Percentiles rank a stretch among this genome's conserved stretches.
Evolutionary conservation across 164 flowering plant species (phyloP).

Genomic region (Liriodendron chinense): DNA sequence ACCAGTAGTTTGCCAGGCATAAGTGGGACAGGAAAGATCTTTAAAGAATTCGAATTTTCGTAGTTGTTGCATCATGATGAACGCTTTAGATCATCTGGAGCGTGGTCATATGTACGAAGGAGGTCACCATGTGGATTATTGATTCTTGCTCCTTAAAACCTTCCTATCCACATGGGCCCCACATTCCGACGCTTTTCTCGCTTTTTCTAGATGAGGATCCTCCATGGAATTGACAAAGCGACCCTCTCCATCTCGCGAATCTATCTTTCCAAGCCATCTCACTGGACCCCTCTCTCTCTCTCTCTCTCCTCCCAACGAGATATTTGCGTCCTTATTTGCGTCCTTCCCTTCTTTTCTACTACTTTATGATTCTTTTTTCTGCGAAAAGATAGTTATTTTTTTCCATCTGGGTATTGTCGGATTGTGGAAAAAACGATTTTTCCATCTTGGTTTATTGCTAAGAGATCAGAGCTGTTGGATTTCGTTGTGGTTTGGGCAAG

Average conservation of each 20-base stretch:
- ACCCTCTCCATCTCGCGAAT: not conserved
- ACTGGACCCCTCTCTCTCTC: not conserved
- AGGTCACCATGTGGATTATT: not conserved
- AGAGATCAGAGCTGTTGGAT: not conserved
- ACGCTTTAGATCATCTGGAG: too few relatives aligned
- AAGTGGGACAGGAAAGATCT: too few relatives aligned
- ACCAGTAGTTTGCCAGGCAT: too few relatives aligned
- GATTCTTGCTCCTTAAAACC: not conserved
- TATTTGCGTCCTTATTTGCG: not conserved
- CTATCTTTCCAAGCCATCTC: not conserved
- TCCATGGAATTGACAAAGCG: not conserved
- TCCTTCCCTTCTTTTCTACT: not conserved
- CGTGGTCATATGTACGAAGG: too few relatives aligned
- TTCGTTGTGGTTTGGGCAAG: not conserved
- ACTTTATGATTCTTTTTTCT: not conserved
- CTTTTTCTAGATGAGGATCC: not conserved
- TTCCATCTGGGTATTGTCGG: not conserved
- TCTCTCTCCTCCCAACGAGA: not conserved
- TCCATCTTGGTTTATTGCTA: not conserved
- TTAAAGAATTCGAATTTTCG: too few relatives aligned
- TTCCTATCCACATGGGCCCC: not conserved
- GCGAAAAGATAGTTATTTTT: not conserved
- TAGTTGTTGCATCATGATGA: too few relatives aligned
- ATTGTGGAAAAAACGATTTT: not conserved
- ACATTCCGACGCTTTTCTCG: conserved; percentile 1